phyloP scores from a whole-genome alignment of 1,139 yeast species.

The Yamadazyma sp. region DNA sequence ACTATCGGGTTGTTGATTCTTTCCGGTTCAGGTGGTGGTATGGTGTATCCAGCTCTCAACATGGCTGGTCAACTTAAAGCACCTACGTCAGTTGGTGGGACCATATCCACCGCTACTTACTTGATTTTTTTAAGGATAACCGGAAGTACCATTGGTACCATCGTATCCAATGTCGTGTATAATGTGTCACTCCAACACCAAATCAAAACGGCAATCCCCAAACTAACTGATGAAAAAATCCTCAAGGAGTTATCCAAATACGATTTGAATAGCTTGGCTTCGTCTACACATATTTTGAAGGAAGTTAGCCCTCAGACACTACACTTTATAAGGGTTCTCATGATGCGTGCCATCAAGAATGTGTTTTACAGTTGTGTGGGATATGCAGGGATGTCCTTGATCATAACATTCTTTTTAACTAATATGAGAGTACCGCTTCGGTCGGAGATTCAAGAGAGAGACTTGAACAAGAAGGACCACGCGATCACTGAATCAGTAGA shows the following conservation, averaged over 20 bases:
- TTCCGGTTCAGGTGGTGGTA: conserved; percentile 31
- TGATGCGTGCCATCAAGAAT: conserved; percentile 31
- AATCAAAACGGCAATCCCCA: conserved; percentile 17
- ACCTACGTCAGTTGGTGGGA: conserved; percentile 36
- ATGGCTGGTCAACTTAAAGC: conserved; percentile 34
- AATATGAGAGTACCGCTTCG: conserved; percentile 36
- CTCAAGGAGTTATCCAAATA: conserved; percentile 26
- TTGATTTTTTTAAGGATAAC: conserved; percentile 31
- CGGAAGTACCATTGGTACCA: conserved; percentile 32
- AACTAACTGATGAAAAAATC: conserved; percentile 24
- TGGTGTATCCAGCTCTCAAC: conserved; percentile 29
- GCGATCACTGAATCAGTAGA: background rate
- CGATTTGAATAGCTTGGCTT: conserved; percentile 8
- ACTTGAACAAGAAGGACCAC: background rate
- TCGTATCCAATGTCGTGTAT: conserved; percentile 36
- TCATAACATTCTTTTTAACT: conserved; percentile 34
- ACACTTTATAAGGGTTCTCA: conserved; percentile 25
- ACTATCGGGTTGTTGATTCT: conserved; percentile 38
- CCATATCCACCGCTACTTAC: conserved; percentile 36
- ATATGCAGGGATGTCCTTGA: conserved; percentile 25
- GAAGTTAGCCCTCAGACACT: conserved; percentile 25
- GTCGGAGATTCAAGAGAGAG: conserved; percentile 2
- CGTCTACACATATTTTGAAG: conserved; percentile 11
- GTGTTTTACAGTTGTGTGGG: conserved; percentile 35
- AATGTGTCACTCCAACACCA: conserved; percentile 26